Evolutionary conservation across 2,329 filamentous ascomycete genomes (phyloP).

Genomic region (Grosmannia clavigera): DNA sequence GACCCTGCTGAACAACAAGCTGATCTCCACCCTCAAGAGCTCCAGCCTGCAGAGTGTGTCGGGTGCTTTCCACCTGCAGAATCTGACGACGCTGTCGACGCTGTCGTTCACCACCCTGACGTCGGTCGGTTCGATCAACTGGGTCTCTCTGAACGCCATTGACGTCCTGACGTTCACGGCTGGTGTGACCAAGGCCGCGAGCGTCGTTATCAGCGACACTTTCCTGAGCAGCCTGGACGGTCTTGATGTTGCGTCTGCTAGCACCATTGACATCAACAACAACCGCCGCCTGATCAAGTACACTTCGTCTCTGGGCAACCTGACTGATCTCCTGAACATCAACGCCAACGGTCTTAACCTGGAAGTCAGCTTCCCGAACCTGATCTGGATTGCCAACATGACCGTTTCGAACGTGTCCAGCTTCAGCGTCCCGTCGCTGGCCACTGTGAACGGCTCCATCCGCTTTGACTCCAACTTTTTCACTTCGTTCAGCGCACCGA

Average conservation of each 20-base stretch:
- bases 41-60: conserved; percentile 51
- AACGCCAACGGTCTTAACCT: conserved; percentile 69
- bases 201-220: conserved; percentile 74
- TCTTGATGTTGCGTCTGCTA: conserved; percentile 65
- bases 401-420: conserved; percentile 69
- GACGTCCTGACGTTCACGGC: conserved; percentile 31
- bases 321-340: conserved; percentile 59
- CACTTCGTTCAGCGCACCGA: conserved; percentile 46
- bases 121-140: conserved; percentile 54
- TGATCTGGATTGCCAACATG: conserved; percentile 67
- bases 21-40: conserved; percentile 50
- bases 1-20: conserved; percentile 46
- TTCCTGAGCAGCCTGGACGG: conserved; percentile 65
- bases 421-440: conserved; percentile 61
- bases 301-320: conserved; percentile 64
- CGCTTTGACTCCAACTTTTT: conserved; percentile 76
- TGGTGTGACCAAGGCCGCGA: conserved; percentile 52
- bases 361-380: conserved; percentile 60
- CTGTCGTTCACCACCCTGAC: conserved; percentile 55
- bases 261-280: conserved; percentile 74
- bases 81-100: conserved; percentile 54
- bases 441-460: conserved; percentile 63
- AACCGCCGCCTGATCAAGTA: conserved; percentile 69
- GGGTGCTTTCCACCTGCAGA: conserved; percentile 56
- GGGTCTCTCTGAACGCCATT: conserved; percentile 56